These are phyloP conservation scores for Nemania abortiva DNA, from an alignment of 2,329 filamentous ascomycete species.

Conservation along the genomic window DNA sequence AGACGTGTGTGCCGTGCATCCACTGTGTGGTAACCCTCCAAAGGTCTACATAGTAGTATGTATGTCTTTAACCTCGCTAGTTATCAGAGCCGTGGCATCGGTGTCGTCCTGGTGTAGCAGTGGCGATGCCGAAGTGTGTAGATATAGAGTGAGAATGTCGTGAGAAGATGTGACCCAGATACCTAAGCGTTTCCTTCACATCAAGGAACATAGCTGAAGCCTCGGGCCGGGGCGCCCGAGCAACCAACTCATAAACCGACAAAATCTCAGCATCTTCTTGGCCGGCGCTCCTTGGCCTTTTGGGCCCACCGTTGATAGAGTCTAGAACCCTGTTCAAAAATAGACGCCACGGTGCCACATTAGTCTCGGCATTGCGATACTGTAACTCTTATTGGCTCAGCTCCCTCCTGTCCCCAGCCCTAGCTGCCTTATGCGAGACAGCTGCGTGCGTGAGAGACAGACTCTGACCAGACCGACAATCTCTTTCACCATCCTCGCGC, in stretches of 20 bases:
- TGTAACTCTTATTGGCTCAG: slow-evolving; percentile 25
- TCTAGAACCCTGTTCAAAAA: slow-evolving; percentile 28
- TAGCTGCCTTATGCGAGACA: slow-evolving; percentile 1
- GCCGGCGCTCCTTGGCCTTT: background rate
- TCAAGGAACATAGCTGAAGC: slow-evolving; percentile 4
- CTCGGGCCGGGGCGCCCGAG: slow-evolving; percentile 34
- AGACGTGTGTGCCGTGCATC: background rate
- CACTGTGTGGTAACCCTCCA: background rate
- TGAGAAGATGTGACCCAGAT: background rate
- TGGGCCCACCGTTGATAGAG: slow-evolving; percentile 15
- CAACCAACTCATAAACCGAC: slow-evolving; percentile 11
- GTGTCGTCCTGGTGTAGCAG: background rate
- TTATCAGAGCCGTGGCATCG: background rate
- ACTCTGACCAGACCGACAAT: background rate
- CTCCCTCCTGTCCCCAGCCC: slow-evolving; percentile 11
- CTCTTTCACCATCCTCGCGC: background rate
- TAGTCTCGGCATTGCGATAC: slow-evolving; percentile 32
- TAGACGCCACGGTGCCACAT: slow-evolving; percentile 19
- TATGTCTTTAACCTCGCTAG: background rate
- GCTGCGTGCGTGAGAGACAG: background rate
- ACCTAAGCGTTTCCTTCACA: background rate
- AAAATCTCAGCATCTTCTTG: background rate
- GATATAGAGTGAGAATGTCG: background rate
- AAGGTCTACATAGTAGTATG: too few species aligned
- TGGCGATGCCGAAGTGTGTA: background rate